These are phyloP conservation scores for Cystofilobasidium bisporidii DNA, from an alignment of 768 basidiomycete species.

Conservation along the genomic window DNA sequence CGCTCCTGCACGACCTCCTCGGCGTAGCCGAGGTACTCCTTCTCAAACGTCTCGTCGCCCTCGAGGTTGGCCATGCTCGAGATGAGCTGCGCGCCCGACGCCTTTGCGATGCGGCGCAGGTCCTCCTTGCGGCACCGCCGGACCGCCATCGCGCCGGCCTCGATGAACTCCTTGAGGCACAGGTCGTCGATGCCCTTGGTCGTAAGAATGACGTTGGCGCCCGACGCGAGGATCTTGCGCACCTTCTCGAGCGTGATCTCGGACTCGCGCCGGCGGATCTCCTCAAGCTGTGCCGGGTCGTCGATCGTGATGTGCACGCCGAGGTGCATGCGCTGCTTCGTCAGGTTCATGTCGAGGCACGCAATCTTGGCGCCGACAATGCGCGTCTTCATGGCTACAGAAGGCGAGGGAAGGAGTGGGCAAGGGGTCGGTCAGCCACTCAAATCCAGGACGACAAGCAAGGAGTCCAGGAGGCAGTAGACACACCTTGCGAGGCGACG, in stretches of 20 bases:
- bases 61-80: slow-evolving; percentile 91
- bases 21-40: slow-evolving; percentile 77
- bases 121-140: slow-evolving; percentile 97
- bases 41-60: slow-evolving; percentile 94
- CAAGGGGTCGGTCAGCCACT: no score
- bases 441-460: no score
- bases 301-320: slow-evolving; percentile 96
- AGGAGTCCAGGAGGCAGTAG: no score
- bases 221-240: slow-evolving; percentile 86
- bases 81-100: slow-evolving; percentile 87
- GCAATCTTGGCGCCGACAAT: slow-evolving; percentile 92
- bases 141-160: slow-evolving; percentile 97
- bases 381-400: slow-evolving; percentile 89
- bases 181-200: slow-evolving; percentile 98
- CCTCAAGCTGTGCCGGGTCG: slow-evolving; percentile 89
- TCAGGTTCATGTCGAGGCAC: slow-evolving; percentile 94
- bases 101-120: slow-evolving; percentile 88
- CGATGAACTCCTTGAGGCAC: slow-evolving; percentile 95
- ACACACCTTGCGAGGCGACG: slow-evolving; percentile 89
- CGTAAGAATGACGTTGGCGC: slow-evolving; percentile 92
- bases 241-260: slow-evolving; percentile 94
- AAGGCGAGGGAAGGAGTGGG: no score
- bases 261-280: slow-evolving; percentile 80
- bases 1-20: slow-evolving; percentile 96
- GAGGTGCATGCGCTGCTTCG: slow-evolving; percentile 92